These are phyloP conservation scores for Xylaria sp. DNA, from an alignment of 2,329 filamentous ascomycete genomes.

Conservation along the genomic window DNA sequence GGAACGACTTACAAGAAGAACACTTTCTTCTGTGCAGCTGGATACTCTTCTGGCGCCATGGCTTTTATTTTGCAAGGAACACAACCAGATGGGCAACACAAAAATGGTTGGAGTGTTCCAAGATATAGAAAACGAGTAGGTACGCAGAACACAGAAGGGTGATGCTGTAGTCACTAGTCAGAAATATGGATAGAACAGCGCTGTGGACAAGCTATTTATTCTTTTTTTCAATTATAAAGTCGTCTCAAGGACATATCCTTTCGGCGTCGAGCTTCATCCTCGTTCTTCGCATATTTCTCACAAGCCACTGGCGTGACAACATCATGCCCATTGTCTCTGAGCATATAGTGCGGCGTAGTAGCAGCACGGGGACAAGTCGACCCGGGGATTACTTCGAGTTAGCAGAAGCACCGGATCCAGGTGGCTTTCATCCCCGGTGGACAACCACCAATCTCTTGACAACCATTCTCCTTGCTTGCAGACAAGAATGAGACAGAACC, in stretches of 20 bases:
- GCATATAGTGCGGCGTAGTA: background rate
- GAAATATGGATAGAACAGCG: background rate
- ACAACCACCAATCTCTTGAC: constrained; percentile 5
- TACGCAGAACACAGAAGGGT: background rate
- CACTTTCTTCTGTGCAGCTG: constrained; percentile 18
- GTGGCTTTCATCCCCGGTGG: background rate
- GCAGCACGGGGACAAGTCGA: background rate
- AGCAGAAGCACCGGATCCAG: background rate
- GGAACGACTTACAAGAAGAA: constrained; percentile 21
- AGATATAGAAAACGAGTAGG: background rate
- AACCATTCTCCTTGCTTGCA: constrained; percentile 3
- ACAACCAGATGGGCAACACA: background rate
- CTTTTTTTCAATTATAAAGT: background rate
- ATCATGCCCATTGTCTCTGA: background rate
- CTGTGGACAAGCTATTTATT: constrained; percentile 13
- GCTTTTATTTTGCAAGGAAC: background rate
- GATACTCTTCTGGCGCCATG: constrained; percentile 20
- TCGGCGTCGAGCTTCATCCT: background rate
- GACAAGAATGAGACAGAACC: background rate
- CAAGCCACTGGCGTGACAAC: constrained; percentile 4
- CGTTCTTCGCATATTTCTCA: background rate
- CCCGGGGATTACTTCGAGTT: background rate
- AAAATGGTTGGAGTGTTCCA: background rate
- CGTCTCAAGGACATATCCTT: background rate
- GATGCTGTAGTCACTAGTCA: background rate